phyloP scores from a whole-genome alignment of 73 alveolate species.

The Paramecium sexaurelia region DNA sequence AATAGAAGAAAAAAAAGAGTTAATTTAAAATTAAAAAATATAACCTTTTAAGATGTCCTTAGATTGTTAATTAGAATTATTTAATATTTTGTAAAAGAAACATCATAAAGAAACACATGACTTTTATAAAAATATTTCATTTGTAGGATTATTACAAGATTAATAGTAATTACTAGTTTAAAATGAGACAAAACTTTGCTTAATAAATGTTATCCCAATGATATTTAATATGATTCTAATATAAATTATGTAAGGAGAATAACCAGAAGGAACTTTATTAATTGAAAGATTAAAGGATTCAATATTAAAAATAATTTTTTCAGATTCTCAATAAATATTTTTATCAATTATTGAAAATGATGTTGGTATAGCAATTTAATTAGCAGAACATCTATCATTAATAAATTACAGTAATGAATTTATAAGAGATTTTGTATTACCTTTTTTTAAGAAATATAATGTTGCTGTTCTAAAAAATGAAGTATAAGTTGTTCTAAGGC shows the following conservation, averaged over 20 bases:
- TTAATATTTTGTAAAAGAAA: background rate
- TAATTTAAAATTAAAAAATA: background rate
- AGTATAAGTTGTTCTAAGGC: background rate
- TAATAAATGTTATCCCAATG: conserved; percentile 2
- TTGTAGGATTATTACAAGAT: conserved; percentile 20
- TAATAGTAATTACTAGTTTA: background rate
- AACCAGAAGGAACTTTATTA: background rate
- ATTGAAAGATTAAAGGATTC: background rate
- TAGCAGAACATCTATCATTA: conserved; percentile 4
- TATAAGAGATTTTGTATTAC: background rate
- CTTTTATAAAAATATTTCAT: background rate
- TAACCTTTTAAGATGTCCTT: background rate
- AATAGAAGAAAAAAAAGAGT: background rate
- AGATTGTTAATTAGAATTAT: background rate
- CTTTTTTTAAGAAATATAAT: background rate
- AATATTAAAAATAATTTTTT: background rate
- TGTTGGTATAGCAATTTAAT: background rate
- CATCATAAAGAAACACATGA: background rate
- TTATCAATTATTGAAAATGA: background rate
- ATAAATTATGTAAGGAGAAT: background rate
- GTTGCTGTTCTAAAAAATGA: background rate
- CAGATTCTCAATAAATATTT: background rate
- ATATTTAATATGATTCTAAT: background rate
- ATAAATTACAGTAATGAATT: background rate
- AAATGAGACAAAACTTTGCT: background rate